phyloP scores from a whole-genome alignment of 2,329 filamentous ascomycete species.

The Colletotrichum orbiculare region DNA sequence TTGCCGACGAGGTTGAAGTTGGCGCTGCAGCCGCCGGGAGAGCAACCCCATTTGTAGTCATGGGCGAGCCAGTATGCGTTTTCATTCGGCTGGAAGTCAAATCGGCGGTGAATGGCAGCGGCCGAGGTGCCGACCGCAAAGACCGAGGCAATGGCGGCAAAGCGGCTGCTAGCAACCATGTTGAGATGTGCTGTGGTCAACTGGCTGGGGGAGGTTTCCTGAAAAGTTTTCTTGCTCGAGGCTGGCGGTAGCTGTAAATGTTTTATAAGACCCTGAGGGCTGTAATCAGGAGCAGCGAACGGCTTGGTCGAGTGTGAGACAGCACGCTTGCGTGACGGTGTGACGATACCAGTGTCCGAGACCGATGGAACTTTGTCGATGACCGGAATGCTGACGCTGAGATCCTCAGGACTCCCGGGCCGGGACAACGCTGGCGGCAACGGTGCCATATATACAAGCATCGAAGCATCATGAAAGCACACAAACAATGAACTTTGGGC shows the following conservation, averaged over 20 bases:
- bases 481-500: too few relatives aligned
- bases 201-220: too few relatives aligned
- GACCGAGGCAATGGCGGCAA: neutral
- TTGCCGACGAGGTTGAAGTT: slow-evolving; percentile 40
- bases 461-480: too few relatives aligned
- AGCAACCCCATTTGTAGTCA: slow-evolving; percentile 38
- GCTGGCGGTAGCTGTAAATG: neutral
- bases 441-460: too few relatives aligned
- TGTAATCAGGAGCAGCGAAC: too few relatives aligned
- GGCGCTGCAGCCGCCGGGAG: slow-evolving; percentile 41
- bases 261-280: neutral
- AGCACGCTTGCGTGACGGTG: neutral
- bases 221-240: too few relatives aligned
- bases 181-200: neutral
- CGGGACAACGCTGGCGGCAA: too few relatives aligned
- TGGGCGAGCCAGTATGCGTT: slow-evolving; percentile 5
- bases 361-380: too few relatives aligned
- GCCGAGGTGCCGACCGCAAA: slow-evolving; percentile 9
- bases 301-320: neutral
- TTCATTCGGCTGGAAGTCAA: neutral
- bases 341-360: too few relatives aligned
- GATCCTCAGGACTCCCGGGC: too few relatives aligned
- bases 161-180: slow-evolving; percentile 10
- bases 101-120: slow-evolving; percentile 16
- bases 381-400: too few relatives aligned